These are phyloP conservation scores for Candida ficus DNA, from an alignment of 805 yeast species.

Conservation along the genomic window DNA sequence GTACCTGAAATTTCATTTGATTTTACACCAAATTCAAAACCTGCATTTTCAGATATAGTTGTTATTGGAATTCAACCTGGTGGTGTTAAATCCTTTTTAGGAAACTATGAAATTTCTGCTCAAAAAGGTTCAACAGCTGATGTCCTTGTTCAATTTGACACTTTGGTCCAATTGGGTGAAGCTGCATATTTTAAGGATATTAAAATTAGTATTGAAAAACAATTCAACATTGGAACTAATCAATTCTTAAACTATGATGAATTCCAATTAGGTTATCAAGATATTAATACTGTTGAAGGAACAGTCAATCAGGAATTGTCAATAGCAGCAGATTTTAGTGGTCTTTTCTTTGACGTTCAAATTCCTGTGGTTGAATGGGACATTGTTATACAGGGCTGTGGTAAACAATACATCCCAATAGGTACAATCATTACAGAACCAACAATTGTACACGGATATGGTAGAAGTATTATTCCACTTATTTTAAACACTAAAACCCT, in stretches of 20 bases:
- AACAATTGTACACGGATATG: background rate
- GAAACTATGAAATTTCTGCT: too few relatives aligned
- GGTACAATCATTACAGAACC: background rate
- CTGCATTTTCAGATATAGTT: too few relatives aligned
- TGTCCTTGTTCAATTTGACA: too few relatives aligned
- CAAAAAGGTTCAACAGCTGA: too few relatives aligned
- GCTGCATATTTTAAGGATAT: background rate
- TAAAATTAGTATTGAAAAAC: background rate
- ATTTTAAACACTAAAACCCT: slow-evolving; percentile 8
- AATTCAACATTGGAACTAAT: too few relatives aligned
- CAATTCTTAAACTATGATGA: background rate
- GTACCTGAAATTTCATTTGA: background rate
- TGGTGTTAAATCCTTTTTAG: too few relatives aligned
- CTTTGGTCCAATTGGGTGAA: too few relatives aligned
- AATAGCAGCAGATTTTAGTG: background rate
- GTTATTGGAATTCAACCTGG: too few relatives aligned
- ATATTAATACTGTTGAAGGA: background rate
- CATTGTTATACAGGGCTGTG: slow-evolving; percentile 15
- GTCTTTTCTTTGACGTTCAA: background rate
- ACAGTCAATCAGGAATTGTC: background rate
- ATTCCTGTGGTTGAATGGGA: slow-evolving; percentile 18
- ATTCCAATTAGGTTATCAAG: too few relatives aligned
- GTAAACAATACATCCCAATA: background rate
- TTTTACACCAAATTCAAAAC: background rate
- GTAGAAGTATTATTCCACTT: background rate